Evolutionary conservation across 805 yeast genomes (phyloP).

Genomic region (Zygoascus flipseniorum): DNA sequence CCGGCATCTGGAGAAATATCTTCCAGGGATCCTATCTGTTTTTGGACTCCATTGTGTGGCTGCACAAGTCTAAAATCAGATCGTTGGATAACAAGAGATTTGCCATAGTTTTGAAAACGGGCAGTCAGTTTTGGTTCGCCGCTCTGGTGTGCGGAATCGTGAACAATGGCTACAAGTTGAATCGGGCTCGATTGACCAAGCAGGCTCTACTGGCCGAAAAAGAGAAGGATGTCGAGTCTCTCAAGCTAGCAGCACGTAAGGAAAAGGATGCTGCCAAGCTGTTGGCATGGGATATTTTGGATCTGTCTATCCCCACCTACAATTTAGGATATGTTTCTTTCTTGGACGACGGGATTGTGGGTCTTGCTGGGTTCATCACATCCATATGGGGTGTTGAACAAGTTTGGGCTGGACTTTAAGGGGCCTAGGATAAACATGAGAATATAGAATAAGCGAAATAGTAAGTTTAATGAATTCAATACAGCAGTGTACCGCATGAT

Average conservation of each 20-base stretch:
- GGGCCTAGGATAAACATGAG: too few species aligned
- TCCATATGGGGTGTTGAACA: constrained; percentile 70
- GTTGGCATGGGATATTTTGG: constrained; percentile 69
- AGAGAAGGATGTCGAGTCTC: constrained; percentile 31
- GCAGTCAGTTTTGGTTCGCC: constrained; percentile 69
- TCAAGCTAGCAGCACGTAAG: constrained; percentile 36
- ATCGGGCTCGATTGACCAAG: constrained; percentile 34
- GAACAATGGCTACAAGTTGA: constrained; percentile 48
- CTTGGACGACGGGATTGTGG: constrained; percentile 71
- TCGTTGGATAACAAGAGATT: constrained; percentile 26
- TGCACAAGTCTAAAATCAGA: constrained; percentile 21
- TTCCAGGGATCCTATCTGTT: constrained; percentile 29
- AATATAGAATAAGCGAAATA: too few species aligned
- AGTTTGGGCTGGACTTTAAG: constrained; percentile 39
- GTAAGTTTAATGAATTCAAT: too few species aligned
- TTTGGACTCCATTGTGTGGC: constrained; percentile 29
- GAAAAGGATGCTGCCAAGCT: constrained; percentile 47
- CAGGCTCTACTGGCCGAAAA: constrained; percentile 31
- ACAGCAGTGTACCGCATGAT: too few species aligned
- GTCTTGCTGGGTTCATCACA: constrained; percentile 77
- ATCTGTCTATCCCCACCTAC: constrained; percentile 66
- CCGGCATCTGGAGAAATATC: constrained; percentile 29
- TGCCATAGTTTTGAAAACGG: constrained; percentile 35
- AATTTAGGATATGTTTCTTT: constrained; percentile 46
- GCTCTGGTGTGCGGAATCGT: constrained; percentile 58